These are phyloP conservation scores for Rhynchosporium graminicola DNA, from an alignment of 2,329 filamentous ascomycete species.

Conservation along the genomic window DNA sequence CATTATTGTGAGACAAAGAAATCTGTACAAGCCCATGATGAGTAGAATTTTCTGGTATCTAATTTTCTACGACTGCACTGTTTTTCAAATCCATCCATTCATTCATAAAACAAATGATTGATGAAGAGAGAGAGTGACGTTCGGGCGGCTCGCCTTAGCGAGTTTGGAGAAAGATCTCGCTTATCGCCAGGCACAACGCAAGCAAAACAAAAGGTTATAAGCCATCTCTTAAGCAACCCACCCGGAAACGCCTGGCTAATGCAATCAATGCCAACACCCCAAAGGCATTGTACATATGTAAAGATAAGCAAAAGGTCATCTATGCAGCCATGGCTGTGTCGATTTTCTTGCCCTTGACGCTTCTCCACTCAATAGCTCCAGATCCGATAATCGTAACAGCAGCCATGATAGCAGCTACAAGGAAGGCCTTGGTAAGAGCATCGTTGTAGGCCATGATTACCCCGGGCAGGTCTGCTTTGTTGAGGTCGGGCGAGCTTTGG, in stretches of 20 bases:
- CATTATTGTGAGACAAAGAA: too few species aligned
- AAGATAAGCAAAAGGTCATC: neutral
- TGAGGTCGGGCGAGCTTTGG: constrained; percentile 48
- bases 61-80: neutral
- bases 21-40: neutral
- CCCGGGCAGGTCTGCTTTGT: constrained; percentile 48
- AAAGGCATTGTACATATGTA: neutral
- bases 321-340: constrained; percentile 34
- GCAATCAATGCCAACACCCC: neutral
- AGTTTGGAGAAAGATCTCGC: neutral
- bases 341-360: constrained; percentile 49
- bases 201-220: neutral
- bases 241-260: constrained; percentile 8
- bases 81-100: constrained; percentile 2
- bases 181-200: neutral
- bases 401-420: constrained; percentile 53
- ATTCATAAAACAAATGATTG: neutral
- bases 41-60: constrained; percentile 8
- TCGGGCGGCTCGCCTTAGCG: neutral
- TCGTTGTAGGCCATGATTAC: constrained; percentile 63
- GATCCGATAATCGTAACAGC: constrained; percentile 48
- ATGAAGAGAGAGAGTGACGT: neutral
- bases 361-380: constrained; percentile 53
- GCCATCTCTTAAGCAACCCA: neutral
- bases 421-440: constrained; percentile 55